Evolutionary conservation across 164 flowering plant species (phyloP).

Genomic region (Berberis vulgaris): DNA sequence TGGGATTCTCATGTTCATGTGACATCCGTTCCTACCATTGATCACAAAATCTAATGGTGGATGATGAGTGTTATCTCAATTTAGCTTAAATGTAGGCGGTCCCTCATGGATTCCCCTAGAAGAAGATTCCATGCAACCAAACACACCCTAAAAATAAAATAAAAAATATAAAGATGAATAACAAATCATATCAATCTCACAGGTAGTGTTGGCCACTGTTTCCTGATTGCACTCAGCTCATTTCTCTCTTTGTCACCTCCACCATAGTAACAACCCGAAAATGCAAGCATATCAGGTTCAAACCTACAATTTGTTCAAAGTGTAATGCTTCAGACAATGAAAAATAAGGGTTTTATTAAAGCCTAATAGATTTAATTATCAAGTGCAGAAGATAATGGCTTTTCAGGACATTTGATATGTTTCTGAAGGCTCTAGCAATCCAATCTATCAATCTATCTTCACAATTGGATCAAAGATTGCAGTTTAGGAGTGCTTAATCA

Average conservation of each 20-base stretch:
- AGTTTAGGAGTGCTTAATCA: no score
- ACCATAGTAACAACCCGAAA: slow-evolving; percentile 96
- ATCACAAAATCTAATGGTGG: no score
- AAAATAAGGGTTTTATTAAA: background rate
- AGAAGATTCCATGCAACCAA: background rate
- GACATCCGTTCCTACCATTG: no score
- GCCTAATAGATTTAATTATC: background rate
- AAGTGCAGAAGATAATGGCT: no score
- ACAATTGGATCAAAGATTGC: no score
- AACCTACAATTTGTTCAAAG: slow-evolving; percentile 37
- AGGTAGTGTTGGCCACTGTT: slow-evolving; percentile 93
- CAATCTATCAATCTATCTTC: no score
- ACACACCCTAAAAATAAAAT: background rate
- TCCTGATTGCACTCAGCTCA: slow-evolving; percentile 79
- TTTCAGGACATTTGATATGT: no score
- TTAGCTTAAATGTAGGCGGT: no score
- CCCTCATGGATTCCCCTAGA: background rate
- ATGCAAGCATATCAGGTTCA: slow-evolving; percentile 99
- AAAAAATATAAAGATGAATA: slow-evolving; percentile 1
- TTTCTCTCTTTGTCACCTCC: slow-evolving; percentile 88
- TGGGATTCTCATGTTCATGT: no score
- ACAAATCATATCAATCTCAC: slow-evolving; percentile 39
- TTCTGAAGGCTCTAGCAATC: no score
- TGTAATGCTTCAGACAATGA: background rate
- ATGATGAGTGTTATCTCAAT: no score